Evolutionary conservation across 75 land plant species (phyloP), one percentile per base, ranked within the genome.

Genomic region (Picea sitchensis): DNA sequence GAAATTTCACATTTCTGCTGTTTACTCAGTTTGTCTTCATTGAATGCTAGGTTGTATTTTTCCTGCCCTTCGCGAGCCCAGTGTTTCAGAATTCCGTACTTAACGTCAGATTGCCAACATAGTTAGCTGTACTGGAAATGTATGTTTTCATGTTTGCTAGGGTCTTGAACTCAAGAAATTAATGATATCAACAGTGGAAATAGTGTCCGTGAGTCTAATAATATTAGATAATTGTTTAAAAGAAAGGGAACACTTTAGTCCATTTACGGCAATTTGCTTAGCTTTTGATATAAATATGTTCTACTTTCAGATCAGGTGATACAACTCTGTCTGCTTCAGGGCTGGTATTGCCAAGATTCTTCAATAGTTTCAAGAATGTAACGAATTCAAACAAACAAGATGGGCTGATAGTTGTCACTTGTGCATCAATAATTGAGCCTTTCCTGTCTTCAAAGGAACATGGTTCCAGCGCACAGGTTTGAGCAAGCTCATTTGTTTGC

Each of bases 251-350:
- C 65, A 11, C 63, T 23, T 63, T 26, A 51, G 31, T 61, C 26
- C 56, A 51, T 51, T 61, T 21, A n/a, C 5, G 12, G 47, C 76
- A 75, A 47, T 18, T 54, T 77, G 56, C 56, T 9, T 9, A 51
- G 77, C 41, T 63, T 54, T 44, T 65, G 57, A 44, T 41, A 23
- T 15, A 32, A 9, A 51, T 17, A 36, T 44, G 4, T 83, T 60
- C 20, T 73, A 30, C 30, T 38, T 6, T 20, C 82, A 95, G 95
- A 80, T 89, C 88, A 20, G 98, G 95, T 4, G 88, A 82, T 65
- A 95, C 98, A 20, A 95, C 95, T 3, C 83, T 95, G 8, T 95
- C 98, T 62, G 92, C 98, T 17, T 95, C 95, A 36, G 95, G 95
- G 44, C 57, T 87, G 63, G 61, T 95, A n/a, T 63, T 94, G 17